These are phyloP conservation scores for Chlorella ohadii DNA, from an alignment of 139 green algal genomes.

Conservation along the genomic window DNA sequence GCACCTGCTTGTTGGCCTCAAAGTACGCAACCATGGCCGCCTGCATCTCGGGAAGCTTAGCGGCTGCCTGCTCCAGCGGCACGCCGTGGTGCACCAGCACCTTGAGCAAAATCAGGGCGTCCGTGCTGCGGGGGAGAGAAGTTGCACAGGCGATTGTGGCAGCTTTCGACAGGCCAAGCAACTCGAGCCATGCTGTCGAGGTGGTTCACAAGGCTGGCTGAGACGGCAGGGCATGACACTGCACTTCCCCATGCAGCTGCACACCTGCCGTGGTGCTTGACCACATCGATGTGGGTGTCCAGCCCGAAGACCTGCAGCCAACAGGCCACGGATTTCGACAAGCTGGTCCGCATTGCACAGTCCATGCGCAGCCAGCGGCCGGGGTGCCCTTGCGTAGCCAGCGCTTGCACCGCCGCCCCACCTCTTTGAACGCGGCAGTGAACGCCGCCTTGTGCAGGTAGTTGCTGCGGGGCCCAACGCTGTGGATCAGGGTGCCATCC, in stretches of 20 bases:
- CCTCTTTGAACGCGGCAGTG: slow-evolving; percentile 48
- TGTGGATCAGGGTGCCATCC: slow-evolving; percentile 72
- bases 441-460: slow-evolving; percentile 76
- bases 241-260: not conserved
- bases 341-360: not conserved
- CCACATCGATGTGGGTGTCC: slow-evolving; percentile 69
- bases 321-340: slow-evolving; percentile 53
- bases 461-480: slow-evolving; percentile 62
- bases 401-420: not conserved
- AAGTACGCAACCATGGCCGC: slow-evolving; percentile 67
- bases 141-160: not conserved
- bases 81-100: slow-evolving; percentile 46
- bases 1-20: slow-evolving; percentile 2
- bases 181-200: no score
- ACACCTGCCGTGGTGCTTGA: slow-evolving; percentile 71
- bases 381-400: no score
- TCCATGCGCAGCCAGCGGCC: no score
- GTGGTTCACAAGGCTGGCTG: no score
- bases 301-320: slow-evolving; percentile 65
- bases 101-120: slow-evolving; percentile 62
- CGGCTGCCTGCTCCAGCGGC: slow-evolving; percentile 36
- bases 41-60: slow-evolving; percentile 48
- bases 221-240: not conserved
- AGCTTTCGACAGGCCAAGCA: no score
- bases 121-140: slow-evolving; percentile 43